Evolutionary conservation across 2,329 filamentous ascomycete genomes (phyloP).

Genomic region (Aureobasidium namibiae): DNA sequence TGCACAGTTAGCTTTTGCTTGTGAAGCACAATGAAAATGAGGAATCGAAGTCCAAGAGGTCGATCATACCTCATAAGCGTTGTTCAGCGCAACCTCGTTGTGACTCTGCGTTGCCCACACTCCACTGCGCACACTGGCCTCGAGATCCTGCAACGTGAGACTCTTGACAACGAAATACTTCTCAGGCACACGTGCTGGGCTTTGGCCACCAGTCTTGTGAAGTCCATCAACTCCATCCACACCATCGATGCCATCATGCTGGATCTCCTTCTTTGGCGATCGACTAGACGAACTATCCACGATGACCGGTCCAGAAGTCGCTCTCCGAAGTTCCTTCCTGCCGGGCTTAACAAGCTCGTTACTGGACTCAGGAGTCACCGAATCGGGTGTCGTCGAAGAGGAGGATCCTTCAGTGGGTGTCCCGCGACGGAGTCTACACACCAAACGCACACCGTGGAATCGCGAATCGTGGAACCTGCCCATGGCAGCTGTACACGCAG

Average conservation of each 20-base stretch:
- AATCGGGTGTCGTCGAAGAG: neutral
- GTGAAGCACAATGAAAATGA: neutral
- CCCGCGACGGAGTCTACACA: slow-evolving; percentile 65
- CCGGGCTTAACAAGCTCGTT: neutral
- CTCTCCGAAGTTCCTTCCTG: neutral
- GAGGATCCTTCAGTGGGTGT: slow-evolving; percentile 14
- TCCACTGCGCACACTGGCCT: slow-evolving; percentile 76
- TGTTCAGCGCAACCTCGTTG: slow-evolving; percentile 77
- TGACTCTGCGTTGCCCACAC: slow-evolving; percentile 94
- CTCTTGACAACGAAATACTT: slow-evolving; percentile 92
- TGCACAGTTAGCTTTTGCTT: neutral
- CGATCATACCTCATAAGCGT: slow-evolving; percentile 62
- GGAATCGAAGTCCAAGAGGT: neutral
- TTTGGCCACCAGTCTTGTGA: neutral
- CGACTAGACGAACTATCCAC: neutral
- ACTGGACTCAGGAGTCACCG: neutral
- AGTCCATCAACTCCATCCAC: neutral
- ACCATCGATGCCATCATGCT: neutral
- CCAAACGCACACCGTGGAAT: slow-evolving; percentile 76
- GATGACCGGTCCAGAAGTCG: neutral
- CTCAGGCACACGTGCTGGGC: slow-evolving; percentile 45
- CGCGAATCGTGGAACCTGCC: slow-evolving; percentile 81
- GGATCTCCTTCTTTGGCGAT: neutral
- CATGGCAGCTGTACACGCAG: slow-evolving; percentile 67
- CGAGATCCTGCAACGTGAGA: slow-evolving; percentile 80